Percentiles rank a stretch among this genome's conserved stretches.
Evolutionary conservation across 2,329 filamentous ascomycete genomes (phyloP).

Genomic region (Aspergillus sclerotialis): DNA sequence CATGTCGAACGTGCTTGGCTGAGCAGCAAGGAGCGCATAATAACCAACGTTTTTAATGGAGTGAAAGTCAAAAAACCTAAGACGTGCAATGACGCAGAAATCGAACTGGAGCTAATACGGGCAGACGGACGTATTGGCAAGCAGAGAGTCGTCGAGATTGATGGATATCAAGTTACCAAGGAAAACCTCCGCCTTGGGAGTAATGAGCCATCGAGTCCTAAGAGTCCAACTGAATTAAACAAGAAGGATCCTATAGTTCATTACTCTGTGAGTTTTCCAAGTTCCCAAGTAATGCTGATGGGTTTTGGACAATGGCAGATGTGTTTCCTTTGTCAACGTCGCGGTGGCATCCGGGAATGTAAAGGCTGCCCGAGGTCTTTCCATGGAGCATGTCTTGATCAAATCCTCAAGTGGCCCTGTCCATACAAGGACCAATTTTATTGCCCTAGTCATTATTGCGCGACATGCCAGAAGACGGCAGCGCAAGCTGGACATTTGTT

Average conservation of each 20-base stretch:
- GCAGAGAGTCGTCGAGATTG: conserved; percentile 51
- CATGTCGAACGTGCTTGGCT: conserved; percentile 53
- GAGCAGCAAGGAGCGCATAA: conserved; percentile 49
- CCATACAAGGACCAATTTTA: conserved; percentile 27
- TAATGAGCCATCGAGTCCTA: conserved; percentile 49
- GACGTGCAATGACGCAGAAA: conserved; percentile 27
- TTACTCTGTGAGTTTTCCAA: conserved; percentile 32
- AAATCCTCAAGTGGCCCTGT: too few relatives aligned
- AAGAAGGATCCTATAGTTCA: conserved; percentile 21
- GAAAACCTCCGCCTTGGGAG: conserved; percentile 43
- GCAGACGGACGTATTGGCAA: conserved; percentile 49
- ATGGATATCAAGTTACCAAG: conserved; percentile 51
- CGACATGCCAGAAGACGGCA: conserved; percentile 47
- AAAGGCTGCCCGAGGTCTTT: conserved; percentile 48
- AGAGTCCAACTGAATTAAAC: neutral
- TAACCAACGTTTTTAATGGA: conserved; percentile 52
- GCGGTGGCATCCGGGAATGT: conserved; percentile 4
- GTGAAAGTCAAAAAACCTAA: conserved; percentile 34
- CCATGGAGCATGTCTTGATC: conserved; percentile 45
- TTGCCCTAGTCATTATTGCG: conserved; percentile 52
- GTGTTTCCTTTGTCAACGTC: conserved; percentile 10
- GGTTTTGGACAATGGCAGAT: conserved; percentile 6
- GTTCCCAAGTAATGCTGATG: neutral
- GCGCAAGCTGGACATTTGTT: conserved; percentile 35
- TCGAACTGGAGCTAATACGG: conserved; percentile 27